Base-by-base conservation (phyloP, 2,329 filamentous ascomycete species). In the Penicillium corylophilum region DNA sequence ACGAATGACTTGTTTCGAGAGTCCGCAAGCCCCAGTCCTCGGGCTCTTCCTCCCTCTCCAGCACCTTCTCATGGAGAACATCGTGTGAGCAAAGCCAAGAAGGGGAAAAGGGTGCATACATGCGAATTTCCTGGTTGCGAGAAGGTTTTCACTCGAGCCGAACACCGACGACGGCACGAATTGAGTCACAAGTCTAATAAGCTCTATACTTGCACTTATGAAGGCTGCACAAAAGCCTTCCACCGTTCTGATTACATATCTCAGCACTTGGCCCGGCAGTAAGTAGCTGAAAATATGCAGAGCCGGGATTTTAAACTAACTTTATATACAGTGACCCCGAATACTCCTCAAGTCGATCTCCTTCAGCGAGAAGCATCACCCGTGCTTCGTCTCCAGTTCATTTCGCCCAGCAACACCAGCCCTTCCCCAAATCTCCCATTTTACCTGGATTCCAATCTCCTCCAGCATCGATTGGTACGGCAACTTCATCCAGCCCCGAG, bases 51-150 rank as follows among this genome's bases (percentile, higher is more conserved):
- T 76, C 75, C 41, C 3, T 47, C 51, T 3, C 43, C 58, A 9
- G 20, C 50, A 2, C 42, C 50, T 12, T 53, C 44, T 1, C 42
- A 50, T 12, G 48, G 24, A 9, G 46, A 56, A 7, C 69, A 71
- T 46, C 72, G 75, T 23, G 71, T 78, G 55, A 79, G 77, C 65
- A 79, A 78, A 57, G 77, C 77, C 10, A 78, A 77, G 65, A 79
- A 79, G 60, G 77, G 77, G 12, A 79, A 78, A 60, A 71, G 75
- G 46, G 77, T 79, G 2, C 77, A 79, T 61, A 69, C 67, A 5
- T 79, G 77, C 58, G 68, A 76, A 51, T 75, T 64, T 51, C 71
- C 73, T 10, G 75, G 76, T 39, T 79, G 77, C 56, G 62, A 66
- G 33, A 79, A 79, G 67, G 75, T 77, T 16, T 79, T 78, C 53